Conservation (phyloP, 805 yeast species). For the Candida argentea region DNA sequence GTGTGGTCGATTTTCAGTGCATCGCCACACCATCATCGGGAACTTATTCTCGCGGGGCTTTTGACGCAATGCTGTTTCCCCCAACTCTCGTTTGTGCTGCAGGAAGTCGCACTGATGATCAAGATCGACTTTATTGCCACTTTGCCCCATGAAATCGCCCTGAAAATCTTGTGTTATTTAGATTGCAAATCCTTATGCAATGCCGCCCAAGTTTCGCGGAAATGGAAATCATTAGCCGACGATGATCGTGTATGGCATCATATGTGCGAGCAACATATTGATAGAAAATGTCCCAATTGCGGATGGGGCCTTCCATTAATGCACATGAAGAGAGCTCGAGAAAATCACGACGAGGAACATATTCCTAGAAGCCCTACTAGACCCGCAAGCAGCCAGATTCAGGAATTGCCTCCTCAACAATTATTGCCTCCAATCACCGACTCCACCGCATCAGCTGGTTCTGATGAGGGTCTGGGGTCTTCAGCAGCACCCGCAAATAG, state of each 20-base stretch:
- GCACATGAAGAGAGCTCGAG: constrained; percentile 73
- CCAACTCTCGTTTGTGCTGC: constrained; percentile 75
- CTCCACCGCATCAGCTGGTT: constrained; percentile 8
- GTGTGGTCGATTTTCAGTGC: constrained; percentile 80
- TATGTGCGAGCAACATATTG: constrained; percentile 97
- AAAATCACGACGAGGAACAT: constrained; percentile 20
- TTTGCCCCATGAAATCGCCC: constrained; percentile 75
- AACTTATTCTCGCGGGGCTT: constrained; percentile 72
- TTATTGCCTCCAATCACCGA: too few relatives aligned
- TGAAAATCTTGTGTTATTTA: constrained; percentile 76
- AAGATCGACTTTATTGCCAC: constrained; percentile 83
- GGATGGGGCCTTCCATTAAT: constrained; percentile 98
- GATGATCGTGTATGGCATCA: constrained; percentile 97
- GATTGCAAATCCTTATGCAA: constrained; percentile 91
- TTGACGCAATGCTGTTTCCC: constrained; percentile 91
- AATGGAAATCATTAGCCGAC: constrained; percentile 86
- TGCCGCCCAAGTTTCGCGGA: constrained; percentile 85
- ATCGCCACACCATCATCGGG: constrained; percentile 60
- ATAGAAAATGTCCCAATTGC: constrained; percentile 93
- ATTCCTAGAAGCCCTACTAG: too few relatives aligned
- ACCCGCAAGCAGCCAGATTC: too few relatives aligned
- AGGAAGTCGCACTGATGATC: constrained; percentile 68
- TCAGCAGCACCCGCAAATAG: constrained; percentile 1
- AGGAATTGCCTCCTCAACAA: too few relatives aligned
- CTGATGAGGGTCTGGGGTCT: constrained; percentile 5